Conservation (phyloP, 73 alveolate genomes). For the Loxodes magnus region DNA sequence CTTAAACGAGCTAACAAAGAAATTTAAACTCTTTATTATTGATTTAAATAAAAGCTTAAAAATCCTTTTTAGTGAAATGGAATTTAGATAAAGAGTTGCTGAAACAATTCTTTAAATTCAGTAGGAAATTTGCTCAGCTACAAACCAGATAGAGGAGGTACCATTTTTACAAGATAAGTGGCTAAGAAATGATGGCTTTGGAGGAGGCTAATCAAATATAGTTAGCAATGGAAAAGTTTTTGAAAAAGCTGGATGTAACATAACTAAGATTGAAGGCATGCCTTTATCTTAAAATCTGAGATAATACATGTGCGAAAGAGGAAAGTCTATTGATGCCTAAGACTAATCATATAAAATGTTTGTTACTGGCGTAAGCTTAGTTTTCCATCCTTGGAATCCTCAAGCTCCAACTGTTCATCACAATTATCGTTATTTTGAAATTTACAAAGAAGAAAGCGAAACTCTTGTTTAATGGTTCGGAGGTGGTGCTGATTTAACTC, state of each 20-base stretch:
- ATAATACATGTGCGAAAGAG: constrained; percentile 12
- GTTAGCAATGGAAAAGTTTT: constrained; percentile 23
- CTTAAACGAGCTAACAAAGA: no score
- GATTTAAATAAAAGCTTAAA: no score
- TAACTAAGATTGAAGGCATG: constrained; percentile 10
- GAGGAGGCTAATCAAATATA: constrained; percentile 13
- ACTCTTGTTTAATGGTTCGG: constrained; percentile 66
- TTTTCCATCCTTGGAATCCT: constrained; percentile 69
- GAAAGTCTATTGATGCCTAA: constrained; percentile 7
- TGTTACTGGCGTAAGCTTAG: constrained; percentile 65
- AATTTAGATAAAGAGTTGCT: no score
- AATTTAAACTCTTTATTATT: no score
- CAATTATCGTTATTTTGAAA: constrained; percentile 49
- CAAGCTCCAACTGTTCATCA: constrained; percentile 75
- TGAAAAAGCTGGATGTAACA: constrained; percentile 39
- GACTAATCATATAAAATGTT: constrained; percentile 11
- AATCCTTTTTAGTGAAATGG: no score
- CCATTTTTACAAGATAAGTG: constrained; percentile 8
- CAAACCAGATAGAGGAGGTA: constrained; percentile 11
- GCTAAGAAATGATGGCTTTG: constrained; percentile 10
- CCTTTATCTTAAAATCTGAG: constrained; percentile 9
- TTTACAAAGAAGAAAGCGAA: constrained; percentile 31
- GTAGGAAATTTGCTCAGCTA: no score
- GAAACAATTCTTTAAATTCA: no score
- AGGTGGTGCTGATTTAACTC: constrained; percentile 83